Evolutionary conservation across 1,284 basidiomycete genomes (phyloP), one percentile per base, ranked within the genome.

Genomic region (Microbotryum lychnidis-dioicae): DNA sequence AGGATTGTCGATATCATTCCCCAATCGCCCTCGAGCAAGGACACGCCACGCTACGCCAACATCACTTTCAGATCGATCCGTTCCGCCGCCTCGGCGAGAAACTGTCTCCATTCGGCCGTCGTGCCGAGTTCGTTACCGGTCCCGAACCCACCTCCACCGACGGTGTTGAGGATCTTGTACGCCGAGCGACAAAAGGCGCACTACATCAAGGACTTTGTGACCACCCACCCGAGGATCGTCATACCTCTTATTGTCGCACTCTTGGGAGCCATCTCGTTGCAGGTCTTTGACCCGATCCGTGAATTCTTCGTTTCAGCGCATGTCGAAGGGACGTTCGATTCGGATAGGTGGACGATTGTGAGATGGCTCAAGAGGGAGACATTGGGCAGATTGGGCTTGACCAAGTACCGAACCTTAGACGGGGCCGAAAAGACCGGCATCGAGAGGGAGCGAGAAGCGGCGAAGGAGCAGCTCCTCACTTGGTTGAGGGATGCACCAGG

Each of bases 271-370:
- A 73, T 97, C 54, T 90, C 88, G 31, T 96, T 94, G 74, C 87
- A 87, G 6, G 82, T 96, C 66, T 96, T 96, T 72, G 91, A 97
- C 73, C 92, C 92, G 1, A 83, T 98, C 42, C 85, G 94, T 50
- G 82, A 84, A 4, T 80, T 92, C 65, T 90, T 87, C 78, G 83
- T 97, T 0, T 82, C 91, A 77, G 84, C 83, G 25, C 88, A 91
- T 71, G 79, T 97, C 70, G 79, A 87, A 58, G 82, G 89, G 54
- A 88, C 88, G 78, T 92, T 96, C 72, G 84, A 92, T 72, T 81
- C 60, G 37, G 29, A 57, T 12, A 31, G 52, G 20, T 72, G 65
- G 58, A 33, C 48, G 4, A 8, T 70, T 4, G 60, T 71, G 8
- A 57, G 58, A 31, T 74, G 73, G 73, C 33, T 74, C n/a, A 71